A percentile compares a stretch with the other conserved stretches of the same genome.
These are phyloP conservation scores for Gypsophila paniculata DNA, from an alignment of 179 eudicot species.

Conservation along the genomic window DNA sequence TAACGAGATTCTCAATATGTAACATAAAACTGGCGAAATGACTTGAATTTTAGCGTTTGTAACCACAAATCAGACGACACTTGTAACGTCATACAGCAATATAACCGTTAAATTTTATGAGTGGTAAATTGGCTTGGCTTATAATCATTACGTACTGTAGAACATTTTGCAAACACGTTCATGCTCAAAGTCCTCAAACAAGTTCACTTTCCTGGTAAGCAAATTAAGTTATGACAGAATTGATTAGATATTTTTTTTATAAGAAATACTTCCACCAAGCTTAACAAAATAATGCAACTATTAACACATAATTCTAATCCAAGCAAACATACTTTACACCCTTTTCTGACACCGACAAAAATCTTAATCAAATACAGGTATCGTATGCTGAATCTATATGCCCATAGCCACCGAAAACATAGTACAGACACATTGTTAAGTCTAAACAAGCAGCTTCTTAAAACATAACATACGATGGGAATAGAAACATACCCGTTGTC, in stretches of 20 bases:
- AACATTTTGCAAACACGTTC: background rate
- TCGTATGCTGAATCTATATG: background rate
- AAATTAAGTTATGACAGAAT: no score
- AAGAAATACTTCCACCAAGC: background rate
- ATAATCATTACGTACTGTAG: background rate
- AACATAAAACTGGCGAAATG: no score
- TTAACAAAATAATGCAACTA: background rate
- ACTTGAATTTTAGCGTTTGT: no score
- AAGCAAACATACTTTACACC: background rate
- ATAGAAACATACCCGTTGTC: conserved; percentile 53
- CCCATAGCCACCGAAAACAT: background rate
- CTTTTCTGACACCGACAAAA: background rate
- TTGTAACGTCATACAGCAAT: no score
- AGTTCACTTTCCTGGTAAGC: background rate
- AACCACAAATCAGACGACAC: no score
- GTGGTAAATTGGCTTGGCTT: background rate
- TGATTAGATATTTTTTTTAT: background rate
- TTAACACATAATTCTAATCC: background rate
- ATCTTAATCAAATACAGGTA: background rate
- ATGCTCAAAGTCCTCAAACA: background rate
- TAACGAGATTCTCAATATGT: no score
- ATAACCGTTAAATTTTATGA: background rate
- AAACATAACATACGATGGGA: conserved; percentile 2
- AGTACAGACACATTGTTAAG: background rate
- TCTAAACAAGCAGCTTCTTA: background rate